Evolutionary conservation across 192 early-diverging fungal species (phyloP).

Genomic region (Entomortierella parvispora): DNA sequence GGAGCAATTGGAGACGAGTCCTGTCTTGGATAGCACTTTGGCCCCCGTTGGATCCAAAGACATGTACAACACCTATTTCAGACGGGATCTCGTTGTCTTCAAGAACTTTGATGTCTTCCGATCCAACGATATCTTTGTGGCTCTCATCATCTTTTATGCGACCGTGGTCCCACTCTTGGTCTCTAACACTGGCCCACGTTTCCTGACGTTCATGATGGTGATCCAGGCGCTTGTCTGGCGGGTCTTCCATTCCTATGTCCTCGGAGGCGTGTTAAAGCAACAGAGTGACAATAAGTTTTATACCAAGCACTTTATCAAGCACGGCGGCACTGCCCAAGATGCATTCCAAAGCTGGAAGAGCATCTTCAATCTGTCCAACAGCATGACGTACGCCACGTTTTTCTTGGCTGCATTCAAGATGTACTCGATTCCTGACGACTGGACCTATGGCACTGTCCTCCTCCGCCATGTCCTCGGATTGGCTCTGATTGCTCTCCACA

Average conservation of each 20-base stretch:
- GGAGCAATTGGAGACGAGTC: constrained; percentile 23
- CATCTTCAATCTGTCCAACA: constrained; percentile 90
- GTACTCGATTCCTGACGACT: constrained; percentile 78
- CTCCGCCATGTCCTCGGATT: constrained; percentile 86
- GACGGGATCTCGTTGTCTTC: constrained; percentile 88
- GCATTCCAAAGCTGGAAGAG: constrained; percentile 97
- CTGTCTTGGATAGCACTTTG: constrained; percentile 31
- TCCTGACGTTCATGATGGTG: constrained; percentile 58
- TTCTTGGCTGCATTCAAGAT: constrained; percentile 81
- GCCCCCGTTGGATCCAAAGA: constrained; percentile 53
- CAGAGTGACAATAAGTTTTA: constrained; percentile 87
- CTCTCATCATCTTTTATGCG: constrained; percentile 81
- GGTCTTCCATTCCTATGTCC: constrained; percentile 81
- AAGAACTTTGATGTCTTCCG: constrained; percentile 93
- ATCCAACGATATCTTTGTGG: constrained; percentile 82
- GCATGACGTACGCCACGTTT: constrained; percentile 94
- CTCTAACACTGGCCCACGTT: constrained; percentile 47
- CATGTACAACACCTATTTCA: constrained; percentile 79
- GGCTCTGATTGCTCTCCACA: constrained; percentile 86
- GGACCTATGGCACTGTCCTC: constrained; percentile 75
- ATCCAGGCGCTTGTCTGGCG: constrained; percentile 89
- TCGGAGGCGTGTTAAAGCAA: constrained; percentile 80
- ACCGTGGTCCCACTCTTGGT: constrained; percentile 70
- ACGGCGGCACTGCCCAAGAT: constrained; percentile 86
- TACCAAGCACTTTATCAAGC: constrained; percentile 93